Percentiles rank a stretch among this genome's conserved stretches.
Evolutionary conservation across 305 asterid genomes (phyloP).

Genomic region (Plantago coronopus): DNA sequence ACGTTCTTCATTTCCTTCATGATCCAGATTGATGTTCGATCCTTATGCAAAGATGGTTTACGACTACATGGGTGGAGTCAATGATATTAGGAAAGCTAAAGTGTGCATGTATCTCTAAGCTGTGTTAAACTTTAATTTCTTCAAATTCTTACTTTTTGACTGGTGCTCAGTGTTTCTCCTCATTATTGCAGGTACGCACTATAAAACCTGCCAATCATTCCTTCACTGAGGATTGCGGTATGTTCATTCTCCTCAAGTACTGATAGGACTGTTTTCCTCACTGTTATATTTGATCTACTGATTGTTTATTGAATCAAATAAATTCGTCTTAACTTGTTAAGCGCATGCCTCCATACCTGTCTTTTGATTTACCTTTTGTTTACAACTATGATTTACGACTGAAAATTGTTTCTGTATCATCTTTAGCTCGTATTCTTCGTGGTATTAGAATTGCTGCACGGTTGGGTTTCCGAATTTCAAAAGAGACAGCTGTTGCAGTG

Average conservation of each 20-base stretch:
- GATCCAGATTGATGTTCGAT: slow-evolving; percentile 80
- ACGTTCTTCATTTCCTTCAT: slow-evolving; percentile 15
- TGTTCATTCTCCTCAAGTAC: slow-evolving; percentile 22
- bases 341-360: neutral
- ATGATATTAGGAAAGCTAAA: slow-evolving; percentile 81
- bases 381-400: slow-evolving; percentile 14
- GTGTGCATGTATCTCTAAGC: slow-evolving; percentile 79
- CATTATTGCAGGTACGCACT: slow-evolving; percentile 61
- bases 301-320: neutral
- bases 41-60: slow-evolving; percentile 76
- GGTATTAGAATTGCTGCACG: slow-evolving; percentile 85
- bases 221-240: slow-evolving; percentile 84
- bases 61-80: slow-evolving; percentile 82
- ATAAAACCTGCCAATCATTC: slow-evolving; percentile 62
- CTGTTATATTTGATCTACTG: neutral
- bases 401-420: slow-evolving; percentile 18
- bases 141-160: slow-evolving; percentile 19
- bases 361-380: slow-evolving; percentile 9
- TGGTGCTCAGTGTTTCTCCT: slow-evolving; percentile 21
- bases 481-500: slow-evolving; percentile 66
- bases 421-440: slow-evolving; percentile 87
- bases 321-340: neutral
- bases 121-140: slow-evolving; percentile 23
- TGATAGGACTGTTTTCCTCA: neutral
- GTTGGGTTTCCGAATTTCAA: slow-evolving; percentile 62